Base-by-base conservation (phyloP, 2,329 filamentous ascomycete species). In the Microcyclospora tardicrescens region DNA sequence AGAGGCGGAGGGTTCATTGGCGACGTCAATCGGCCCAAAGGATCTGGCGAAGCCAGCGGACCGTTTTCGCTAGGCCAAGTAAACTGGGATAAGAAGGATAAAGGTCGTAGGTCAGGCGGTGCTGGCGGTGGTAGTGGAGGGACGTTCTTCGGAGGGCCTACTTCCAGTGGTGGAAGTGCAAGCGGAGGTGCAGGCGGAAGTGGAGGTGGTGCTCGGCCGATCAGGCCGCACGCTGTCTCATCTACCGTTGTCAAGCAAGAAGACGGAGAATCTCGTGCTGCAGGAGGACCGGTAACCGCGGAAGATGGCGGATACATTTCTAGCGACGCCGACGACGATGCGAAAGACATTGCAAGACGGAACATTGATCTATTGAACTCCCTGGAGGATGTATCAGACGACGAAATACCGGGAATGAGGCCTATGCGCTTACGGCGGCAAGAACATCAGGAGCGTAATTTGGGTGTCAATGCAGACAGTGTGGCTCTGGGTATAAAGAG, bases 301-400 rank as follows among this genome's bases (percentile, higher is more conserved):
- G 49, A 56, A 39, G 54, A 64, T 39, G 61, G 61, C 9, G 64
- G 59, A 13, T 60, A 65, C 38, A 59, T 65, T 6, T 66, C 65
- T 10, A 67, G 66, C 28, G 68, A 70, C 35, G 70, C 73, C 16
- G 66, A 68, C 28, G 61, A 66, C 39, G 71, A 69, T 24, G 60
- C 62, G 36, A 69, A 69, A 24, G 61, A 65, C 32, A 56, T 61
- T 16, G 65, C 60, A 31, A 62, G 68, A 37, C 60, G 68, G 38
- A 68, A 73, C 44, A 72, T 79, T 39, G 74, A 79, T 45, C 56
- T 65, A n/a, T 69, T 76, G 44, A 68, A 68, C 44, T 52, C 77
- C 10, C 65, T 71, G 10, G 72, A 68, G 35, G 68, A 75, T 40
- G 71, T 72, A 24, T 65, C 68, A 34, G 58, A 62, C 13, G 53